Percentiles rank a stretch among this genome's conserved stretches.
Evolutionary conservation across 2,329 filamentous ascomycete genomes (phyloP).

Genomic region (Lasiodiplodia sp.): DNA sequence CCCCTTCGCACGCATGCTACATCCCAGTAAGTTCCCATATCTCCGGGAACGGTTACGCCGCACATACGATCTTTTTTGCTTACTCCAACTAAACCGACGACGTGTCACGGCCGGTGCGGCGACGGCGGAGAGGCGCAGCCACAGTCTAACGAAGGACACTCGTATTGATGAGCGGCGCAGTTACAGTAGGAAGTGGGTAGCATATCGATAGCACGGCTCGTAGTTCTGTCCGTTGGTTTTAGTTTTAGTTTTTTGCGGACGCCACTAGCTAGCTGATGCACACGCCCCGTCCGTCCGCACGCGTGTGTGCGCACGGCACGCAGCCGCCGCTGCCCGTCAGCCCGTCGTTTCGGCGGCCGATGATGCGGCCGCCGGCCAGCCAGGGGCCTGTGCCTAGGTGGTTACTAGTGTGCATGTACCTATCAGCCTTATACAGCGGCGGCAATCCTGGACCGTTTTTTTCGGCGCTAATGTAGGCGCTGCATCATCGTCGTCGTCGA

Average conservation of each 20-base stretch:
- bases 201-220: background rate
- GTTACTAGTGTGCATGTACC: background rate
- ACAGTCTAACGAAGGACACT: background rate
- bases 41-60: background rate
- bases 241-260: background rate
- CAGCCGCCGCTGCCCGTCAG: background rate
- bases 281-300: background rate
- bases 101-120: conserved; percentile 1
- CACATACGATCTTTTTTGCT: background rate
- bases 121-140: background rate
- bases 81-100: background rate
- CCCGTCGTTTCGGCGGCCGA: background rate
- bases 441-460: background rate
- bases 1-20: conserved; percentile 20
- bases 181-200: too few species aligned
- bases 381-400: background rate
- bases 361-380: background rate
- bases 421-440: background rate
- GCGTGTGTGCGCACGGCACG: background rate
- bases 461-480: background rate
- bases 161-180: background rate
- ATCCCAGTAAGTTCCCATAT: conserved; percentile 9
- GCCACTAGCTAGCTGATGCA: background rate
- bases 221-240: background rate
- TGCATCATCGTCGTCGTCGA: background rate